These are phyloP conservation scores for Starmerella powellii DNA, from an alignment of 805 yeast species.

Conservation along the genomic window DNA sequence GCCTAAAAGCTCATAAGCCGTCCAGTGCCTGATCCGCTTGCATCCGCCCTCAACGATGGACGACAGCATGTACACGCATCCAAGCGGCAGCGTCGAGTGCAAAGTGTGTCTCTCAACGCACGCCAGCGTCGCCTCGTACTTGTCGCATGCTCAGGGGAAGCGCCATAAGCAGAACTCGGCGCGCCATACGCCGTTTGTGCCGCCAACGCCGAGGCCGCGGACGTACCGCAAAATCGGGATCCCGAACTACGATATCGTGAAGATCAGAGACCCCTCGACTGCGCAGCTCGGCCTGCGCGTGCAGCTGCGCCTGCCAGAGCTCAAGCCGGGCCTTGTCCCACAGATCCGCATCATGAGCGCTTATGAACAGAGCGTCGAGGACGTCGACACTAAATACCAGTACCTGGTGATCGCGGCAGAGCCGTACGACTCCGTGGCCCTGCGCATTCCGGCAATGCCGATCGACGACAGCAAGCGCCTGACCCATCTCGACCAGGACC, in stretches of 20 bases:
- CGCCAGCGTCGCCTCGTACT: conserved; percentile 63
- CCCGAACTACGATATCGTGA: conserved; percentile 58
- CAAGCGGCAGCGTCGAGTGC: conserved; percentile 67
- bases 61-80: conserved; percentile 5
- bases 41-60: background rate
- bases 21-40: no score
- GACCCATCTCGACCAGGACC: conserved; percentile 58
- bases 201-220: conserved; percentile 21
- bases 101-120: conserved; percentile 75
- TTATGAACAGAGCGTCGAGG: conserved; percentile 49
- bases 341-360: conserved; percentile 65
- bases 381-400: conserved; percentile 41
- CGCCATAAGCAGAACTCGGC: conserved; percentile 68
- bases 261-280: conserved; percentile 51
- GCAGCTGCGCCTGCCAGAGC: conserved; percentile 44
- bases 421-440: conserved; percentile 73
- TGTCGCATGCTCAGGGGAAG: conserved; percentile 73
- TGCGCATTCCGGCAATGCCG: conserved; percentile 56
- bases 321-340: conserved; percentile 40
- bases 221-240: conserved; percentile 45
- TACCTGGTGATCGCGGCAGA: conserved; percentile 75
- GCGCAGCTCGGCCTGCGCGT: conserved; percentile 54
- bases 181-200: conserved; percentile 25
- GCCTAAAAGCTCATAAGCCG: no score
- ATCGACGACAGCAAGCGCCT: conserved; percentile 37